Evolutionary conservation across 2,329 filamentous ascomycete species (phyloP), one percentile per base, ranked within the genome.

Genomic region (Teratosphaeria zuluensis): DNA sequence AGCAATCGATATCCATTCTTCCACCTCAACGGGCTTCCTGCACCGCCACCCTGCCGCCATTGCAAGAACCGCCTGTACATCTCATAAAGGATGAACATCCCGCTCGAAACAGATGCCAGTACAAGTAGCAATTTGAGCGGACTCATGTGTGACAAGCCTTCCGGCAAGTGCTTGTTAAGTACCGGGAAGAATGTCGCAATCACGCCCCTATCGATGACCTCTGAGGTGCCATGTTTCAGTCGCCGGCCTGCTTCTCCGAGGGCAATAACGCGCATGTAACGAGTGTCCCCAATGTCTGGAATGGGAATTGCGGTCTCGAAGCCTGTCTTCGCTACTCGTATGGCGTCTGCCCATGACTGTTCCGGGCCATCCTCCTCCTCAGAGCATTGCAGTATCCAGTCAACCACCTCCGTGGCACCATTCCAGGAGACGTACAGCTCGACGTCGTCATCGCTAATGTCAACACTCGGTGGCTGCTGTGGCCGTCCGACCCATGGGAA

Each of bases 301-400:
- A 70, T 51, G 2, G 57, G 31, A 8, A 71, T 61, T 4, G 61
- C 60, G 16, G 71, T 74, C 65, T 80, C 78, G 61, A 80, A 80
- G 38, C 73, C 71, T 0, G 51, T 46, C 53, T 65, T 69, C 12
- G 42, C 9, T 1, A 64, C 54, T 3, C 61, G 30, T 1, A 59
- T 48, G 12, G 67, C 57, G 38, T 68, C 66, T 8, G 57, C 58
- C 68, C 62, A 69, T 7, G 58, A 56, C 19, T 56, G 46, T 19
- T 67, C 64, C 19, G 59, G 56, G 7, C 56, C 58, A 33, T 55
- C 56, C 5, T 61, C 58, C n/a, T 60, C 56, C 6, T 58, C 56
- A 61, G 76, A 79, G 62, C 80, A 80, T n/a, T 77, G 80, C 62
- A 83, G 78, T 2, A 75, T 68, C 82, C 81, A 80, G 2, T 65